Conservation (phyloP, 2,329 filamentous ascomycete species). For the Colletotrichum eleusines region DNA sequence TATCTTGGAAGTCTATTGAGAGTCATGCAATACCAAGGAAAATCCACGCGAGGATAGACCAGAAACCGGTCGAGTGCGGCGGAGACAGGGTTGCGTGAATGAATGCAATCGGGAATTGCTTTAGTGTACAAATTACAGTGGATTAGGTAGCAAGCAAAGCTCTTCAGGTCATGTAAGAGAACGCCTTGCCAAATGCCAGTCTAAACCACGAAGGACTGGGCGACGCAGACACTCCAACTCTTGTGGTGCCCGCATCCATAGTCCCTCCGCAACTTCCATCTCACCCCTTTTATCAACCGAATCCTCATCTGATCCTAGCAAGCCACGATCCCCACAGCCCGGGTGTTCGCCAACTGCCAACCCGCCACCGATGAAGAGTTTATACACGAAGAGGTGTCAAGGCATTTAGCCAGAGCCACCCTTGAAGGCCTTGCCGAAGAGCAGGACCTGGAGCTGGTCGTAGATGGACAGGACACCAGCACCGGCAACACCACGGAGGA, state of each 20-base stretch:
- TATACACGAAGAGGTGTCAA: constrained; percentile 56
- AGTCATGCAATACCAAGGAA: constrained; percentile 41
- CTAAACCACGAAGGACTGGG: constrained; percentile 60
- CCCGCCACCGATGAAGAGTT: constrained; percentile 51
- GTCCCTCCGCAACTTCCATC: constrained; percentile 62
- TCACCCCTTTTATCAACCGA: constrained; percentile 59
- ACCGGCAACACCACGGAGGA: constrained; percentile 99
- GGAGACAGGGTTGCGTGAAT: constrained; percentile 53
- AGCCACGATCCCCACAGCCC: constrained; percentile 51
- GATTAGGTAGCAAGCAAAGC: constrained; percentile 61
- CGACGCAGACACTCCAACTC: constrained; percentile 47
- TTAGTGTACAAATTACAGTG: constrained; percentile 74
- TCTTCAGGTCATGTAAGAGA: constrained; percentile 55
- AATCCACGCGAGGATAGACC: constrained; percentile 40
- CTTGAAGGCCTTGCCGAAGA: constrained; percentile 99
- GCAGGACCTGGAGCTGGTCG: constrained; percentile 98
- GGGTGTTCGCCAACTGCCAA: constrained; percentile 49
- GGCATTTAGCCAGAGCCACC: constrained; percentile 64
- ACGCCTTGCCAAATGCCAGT: constrained; percentile 63
- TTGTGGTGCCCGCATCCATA: constrained; percentile 55
- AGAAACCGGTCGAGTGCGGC: constrained; percentile 46
- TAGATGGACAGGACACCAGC: constrained; percentile 99
- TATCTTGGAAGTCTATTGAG: constrained; percentile 35
- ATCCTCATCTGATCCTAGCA: constrained; percentile 45
- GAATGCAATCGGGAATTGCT: constrained; percentile 63